Base-by-base conservation (phyloP, 139 green algal species). In the Coelastrella sp. region DNA sequence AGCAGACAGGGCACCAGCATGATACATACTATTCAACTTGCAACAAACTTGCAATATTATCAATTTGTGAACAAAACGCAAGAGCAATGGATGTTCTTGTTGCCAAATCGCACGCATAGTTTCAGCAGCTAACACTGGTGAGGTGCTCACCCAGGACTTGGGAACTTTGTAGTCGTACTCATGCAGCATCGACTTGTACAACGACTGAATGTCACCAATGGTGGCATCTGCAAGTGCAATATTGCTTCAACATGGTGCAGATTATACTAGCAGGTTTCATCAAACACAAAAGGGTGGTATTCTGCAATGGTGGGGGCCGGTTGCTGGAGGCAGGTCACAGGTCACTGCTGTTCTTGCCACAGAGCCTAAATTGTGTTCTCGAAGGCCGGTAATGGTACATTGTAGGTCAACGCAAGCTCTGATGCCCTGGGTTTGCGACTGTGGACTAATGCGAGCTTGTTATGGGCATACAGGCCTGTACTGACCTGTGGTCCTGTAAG, bases 91-190 rank as follows among this genome's bases (percentile, higher is more conserved):
- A 49, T 49, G 35, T 49, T 49, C 35, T 49, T 49, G 35, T 49
- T 49, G 35, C 35, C 35, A 49, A 49, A 49, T 49, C 35, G 3
- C 1, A 49, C 35, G 1, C 35, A 49, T 49, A 3, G 35, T 49
- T 49, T 49, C 35, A 49, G 35, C 35, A 49, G 35, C 35, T 49
- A 49, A 49, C 35, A 49, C 3, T 49, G 35, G 35, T 49, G 3
- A 49, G 35, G 35, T 58, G 17, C 92, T 91, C 72, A 95, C 93
- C 93, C 92, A 94, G 8, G 66, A 68, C 4, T 90, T 72, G 10
- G 94, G 56, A 8, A 96, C 91, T 9, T 49, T 83, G 63, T 96
- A 96, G 20, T 91, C 93, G 59, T 94, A 93, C 76, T 96, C 93
- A 4, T 91, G n/a, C 6, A 94, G 85, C 63, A 93, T 76, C 4